These are phyloP conservation scores for Platanthera zijinensis DNA, from an alignment of 106 monocot genomes.

Conservation along the genomic window DNA sequence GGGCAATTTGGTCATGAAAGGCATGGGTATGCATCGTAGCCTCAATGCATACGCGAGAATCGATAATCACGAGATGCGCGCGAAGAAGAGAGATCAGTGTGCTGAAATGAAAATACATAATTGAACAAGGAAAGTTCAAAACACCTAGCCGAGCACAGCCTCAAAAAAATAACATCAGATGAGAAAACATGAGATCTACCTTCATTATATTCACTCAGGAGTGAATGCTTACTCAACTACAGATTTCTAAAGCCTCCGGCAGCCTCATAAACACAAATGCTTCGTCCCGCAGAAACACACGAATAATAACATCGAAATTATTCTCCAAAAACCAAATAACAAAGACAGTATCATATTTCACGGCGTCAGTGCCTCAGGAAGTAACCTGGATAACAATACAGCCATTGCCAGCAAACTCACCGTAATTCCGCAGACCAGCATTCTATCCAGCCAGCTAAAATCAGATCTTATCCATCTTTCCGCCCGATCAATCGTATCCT, in stretches of 20 bases:
- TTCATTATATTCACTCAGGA: neutral
- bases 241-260: neutral
- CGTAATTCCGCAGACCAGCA: conserved; percentile 37
- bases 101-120: too few species aligned
- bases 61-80: too few species aligned
- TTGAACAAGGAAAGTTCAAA: too few species aligned
- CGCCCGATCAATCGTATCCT: conserved; percentile 5
- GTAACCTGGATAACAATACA: conserved; percentile 19
- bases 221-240: neutral
- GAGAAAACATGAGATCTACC: too few species aligned
- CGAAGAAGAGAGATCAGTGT: too few species aligned
- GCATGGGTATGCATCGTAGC: too few species aligned
- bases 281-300: neutral
- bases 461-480: conserved; percentile 1
- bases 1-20: too few species aligned
- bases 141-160: too few species aligned
- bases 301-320: neutral
- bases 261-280: neutral
- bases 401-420: conserved; percentile 34
- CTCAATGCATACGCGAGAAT: too few species aligned
- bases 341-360: neutral
- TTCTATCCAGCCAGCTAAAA: conserved; percentile 32
- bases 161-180: too few species aligned
- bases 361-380: conserved; percentile 11
- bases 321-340: neutral